Evolutionary conservation across 2,329 filamentous ascomycete genomes (phyloP).

Genomic region (Claviceps cyperi): DNA sequence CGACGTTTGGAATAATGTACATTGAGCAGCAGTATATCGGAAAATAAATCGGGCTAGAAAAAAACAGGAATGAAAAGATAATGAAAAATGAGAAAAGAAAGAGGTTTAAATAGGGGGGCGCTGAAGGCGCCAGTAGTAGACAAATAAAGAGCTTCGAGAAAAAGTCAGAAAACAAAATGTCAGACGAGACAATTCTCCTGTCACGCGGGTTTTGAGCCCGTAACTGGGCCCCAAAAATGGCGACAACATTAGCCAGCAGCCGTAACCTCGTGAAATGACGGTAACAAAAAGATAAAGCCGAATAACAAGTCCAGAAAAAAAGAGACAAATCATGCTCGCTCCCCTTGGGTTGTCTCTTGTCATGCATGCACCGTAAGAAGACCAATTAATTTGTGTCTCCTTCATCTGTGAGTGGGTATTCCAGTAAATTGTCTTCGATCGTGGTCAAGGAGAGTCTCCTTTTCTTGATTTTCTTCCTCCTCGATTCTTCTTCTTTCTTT

Average conservation of each 20-base stretch:
- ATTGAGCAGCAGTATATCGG: slow-evolving; percentile 9
- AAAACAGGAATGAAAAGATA: neutral
- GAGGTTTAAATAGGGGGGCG: too few relatives aligned
- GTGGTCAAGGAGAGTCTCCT: neutral
- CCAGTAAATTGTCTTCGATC: neutral
- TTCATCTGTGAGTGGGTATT: neutral
- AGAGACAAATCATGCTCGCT: neutral
- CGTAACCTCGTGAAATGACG: slow-evolving; percentile 18
- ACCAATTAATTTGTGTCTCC: neutral
- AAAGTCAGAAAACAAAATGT: slow-evolving; percentile 1
- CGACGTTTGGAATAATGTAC: slow-evolving; percentile 17
- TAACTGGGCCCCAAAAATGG: slow-evolving; percentile 5
- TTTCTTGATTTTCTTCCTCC: neutral
- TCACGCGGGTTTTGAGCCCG: neutral
- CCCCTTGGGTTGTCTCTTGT: neutral
- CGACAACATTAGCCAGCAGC: slow-evolving; percentile 22
- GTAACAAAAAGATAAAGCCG: slow-evolving; percentile 9
- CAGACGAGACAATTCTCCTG: slow-evolving; percentile 5
- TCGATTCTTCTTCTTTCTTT: neutral
- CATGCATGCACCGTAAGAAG: neutral
- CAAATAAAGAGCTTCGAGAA: neutral
- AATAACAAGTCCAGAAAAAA: slow-evolving; percentile 5
- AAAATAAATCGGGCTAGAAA: neutral
- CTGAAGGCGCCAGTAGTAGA: neutral
- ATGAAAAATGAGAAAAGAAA: slow-evolving; percentile 2